Conservation (phyloP, 768 basidiomycete species). For the Omphalotus guepiniiformis region DNA sequence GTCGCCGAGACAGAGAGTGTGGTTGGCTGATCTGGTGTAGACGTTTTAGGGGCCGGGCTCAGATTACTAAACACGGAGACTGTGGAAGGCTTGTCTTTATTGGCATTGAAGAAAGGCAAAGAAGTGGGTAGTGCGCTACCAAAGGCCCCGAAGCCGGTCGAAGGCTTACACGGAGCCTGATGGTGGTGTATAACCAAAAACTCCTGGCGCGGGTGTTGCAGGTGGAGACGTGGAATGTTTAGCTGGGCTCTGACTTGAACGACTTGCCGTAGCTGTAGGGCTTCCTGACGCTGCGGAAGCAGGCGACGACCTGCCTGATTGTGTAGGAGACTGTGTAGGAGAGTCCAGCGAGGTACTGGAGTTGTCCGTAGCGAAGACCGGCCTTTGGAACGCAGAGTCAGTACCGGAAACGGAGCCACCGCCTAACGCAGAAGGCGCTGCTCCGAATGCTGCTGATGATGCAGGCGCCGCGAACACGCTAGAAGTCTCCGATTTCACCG, state of each 20-base stretch:
- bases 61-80: constrained; percentile 33
- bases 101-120: constrained; percentile 52
- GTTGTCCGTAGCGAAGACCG: no score
- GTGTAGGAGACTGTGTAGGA: not conserved
- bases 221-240: constrained; percentile 21
- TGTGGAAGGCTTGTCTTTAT: constrained; percentile 21
- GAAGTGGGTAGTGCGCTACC: constrained; percentile 34
- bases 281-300: no score
- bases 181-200: constrained; percentile 36
- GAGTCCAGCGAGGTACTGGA: not conserved
- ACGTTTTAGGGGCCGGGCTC: constrained; percentile 12
- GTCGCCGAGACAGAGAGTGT: constrained; percentile 16
- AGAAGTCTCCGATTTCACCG: not conserved
- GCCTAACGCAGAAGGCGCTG: not conserved
- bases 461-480: not conserved
- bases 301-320: no score
- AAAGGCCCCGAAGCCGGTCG: constrained; percentile 37
- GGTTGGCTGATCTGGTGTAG: constrained; percentile 13
- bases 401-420: not conserved
- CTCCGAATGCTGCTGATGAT: not conserved
- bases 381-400: no score
- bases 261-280: no score
- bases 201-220: constrained; percentile 20
- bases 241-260: constrained; percentile 7
- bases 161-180: constrained; percentile 33